phyloP scores from a whole-genome alignment of 2,329 filamentous ascomycete genomes.

The Metarhizium guizhouense region DNA sequence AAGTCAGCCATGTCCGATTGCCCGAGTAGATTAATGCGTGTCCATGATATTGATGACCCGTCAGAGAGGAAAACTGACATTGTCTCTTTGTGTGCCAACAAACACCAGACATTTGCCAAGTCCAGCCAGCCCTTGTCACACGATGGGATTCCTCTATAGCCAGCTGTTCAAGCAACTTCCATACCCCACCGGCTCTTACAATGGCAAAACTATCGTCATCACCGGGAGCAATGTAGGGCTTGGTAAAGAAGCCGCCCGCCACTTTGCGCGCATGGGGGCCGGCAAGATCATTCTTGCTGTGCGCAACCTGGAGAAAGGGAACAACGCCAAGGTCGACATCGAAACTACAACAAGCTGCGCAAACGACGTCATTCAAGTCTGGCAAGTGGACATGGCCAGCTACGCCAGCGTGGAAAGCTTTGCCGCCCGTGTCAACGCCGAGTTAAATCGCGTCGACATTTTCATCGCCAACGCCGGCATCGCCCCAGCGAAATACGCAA shows the following conservation, averaged over 20 bases:
- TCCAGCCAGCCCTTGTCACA: no score
- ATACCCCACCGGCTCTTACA: conserved; percentile 16
- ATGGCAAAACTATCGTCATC: conserved; percentile 24
- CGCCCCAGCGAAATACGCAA: conserved; percentile 17
- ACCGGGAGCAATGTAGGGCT: conserved; percentile 29
- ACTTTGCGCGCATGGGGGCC: conserved; percentile 21
- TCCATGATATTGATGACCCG: no score
- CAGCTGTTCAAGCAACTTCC: conserved; percentile 6
- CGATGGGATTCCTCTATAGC: conserved; percentile 1
- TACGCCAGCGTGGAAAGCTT: conserved; percentile 39
- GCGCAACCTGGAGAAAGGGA: conserved; percentile 19
- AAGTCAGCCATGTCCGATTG: no score
- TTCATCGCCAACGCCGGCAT: conserved; percentile 35
- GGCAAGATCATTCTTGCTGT: conserved; percentile 28
- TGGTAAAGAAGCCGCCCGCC: conserved; percentile 26
- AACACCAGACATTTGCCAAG: no score
- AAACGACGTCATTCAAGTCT: conserved; percentile 33
- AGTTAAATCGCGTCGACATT: conserved; percentile 34
- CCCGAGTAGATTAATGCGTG: no score
- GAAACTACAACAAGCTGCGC: conserved; percentile 12
- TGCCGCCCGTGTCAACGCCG: conserved; percentile 20
- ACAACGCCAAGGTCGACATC: conserved; percentile 29
- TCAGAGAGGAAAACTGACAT: no score
- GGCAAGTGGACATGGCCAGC: conserved; percentile 38
- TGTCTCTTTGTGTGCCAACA: no score